These are phyloP conservation scores for Ambrosia artemisiifolia DNA, from an alignment of 129 eudicot genomes.

Conservation along the genomic window DNA sequence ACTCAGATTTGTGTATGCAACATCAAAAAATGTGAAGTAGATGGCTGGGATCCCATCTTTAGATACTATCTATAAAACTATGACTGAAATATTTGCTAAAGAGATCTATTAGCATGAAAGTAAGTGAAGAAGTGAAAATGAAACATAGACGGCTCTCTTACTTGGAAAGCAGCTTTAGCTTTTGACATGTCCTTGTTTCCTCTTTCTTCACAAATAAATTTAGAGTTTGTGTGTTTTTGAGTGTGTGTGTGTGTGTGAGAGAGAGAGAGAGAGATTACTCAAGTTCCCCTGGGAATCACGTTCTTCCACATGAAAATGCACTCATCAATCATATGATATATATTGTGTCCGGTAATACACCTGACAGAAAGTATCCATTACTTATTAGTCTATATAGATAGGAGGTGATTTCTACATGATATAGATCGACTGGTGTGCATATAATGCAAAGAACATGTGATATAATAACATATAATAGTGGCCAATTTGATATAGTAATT, in stretches of 20 bases:
- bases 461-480: background rate
- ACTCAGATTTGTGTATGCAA: background rate
- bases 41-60: background rate
- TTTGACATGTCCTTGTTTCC: slow-evolving; percentile 34
- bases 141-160: slow-evolving; percentile 36
- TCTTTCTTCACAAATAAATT: slow-evolving; percentile 4
- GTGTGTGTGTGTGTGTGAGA: background rate
- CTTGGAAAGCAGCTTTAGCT: slow-evolving; percentile 39
- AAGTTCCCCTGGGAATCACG: slow-evolving; percentile 22
- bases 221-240: no score
- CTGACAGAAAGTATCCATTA: slow-evolving; percentile 19
- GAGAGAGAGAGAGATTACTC: slow-evolving; percentile 5
- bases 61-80: background rate
- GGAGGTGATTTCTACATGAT: background rate
- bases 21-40: background rate
- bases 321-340: slow-evolving; percentile 29
- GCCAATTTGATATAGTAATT: no score
- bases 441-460: background rate
- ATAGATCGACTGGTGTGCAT: background rate
- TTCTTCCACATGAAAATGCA: slow-evolving; percentile 32
- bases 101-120: slow-evolving; percentile 25
- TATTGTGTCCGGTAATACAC: slow-evolving; percentile 20
- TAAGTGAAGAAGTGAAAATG: slow-evolving; percentile 27
- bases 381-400: slow-evolving; percentile 18
- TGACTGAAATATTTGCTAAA: slow-evolving; percentile 2